These are phyloP conservation scores for Camellia japonica DNA, from an alignment of 148 eudicot species.

Conservation along the genomic window DNA sequence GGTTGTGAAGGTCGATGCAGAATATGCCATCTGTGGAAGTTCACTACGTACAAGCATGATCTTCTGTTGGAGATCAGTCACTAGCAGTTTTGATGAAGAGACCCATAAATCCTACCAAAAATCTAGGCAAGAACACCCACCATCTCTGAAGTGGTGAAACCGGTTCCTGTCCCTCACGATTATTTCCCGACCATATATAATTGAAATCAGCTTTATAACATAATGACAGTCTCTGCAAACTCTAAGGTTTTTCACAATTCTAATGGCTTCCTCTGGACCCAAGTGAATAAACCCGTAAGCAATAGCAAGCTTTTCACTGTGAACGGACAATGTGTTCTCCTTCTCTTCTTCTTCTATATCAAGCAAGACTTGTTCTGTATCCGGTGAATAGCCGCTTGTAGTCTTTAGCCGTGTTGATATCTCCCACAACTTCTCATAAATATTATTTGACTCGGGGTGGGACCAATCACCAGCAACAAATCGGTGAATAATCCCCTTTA, in stretches of 20 bases:
- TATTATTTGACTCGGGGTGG: slow-evolving; percentile 16
- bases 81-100: background rate
- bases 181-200: slow-evolving; percentile 20
- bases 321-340: slow-evolving; percentile 20
- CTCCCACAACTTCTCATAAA: slow-evolving; percentile 21
- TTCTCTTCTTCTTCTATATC: slow-evolving; percentile 27
- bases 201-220: slow-evolving; percentile 21
- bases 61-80: no score
- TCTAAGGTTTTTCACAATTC: slow-evolving; percentile 27
- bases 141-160: slow-evolving; percentile 27
- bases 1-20: no score
- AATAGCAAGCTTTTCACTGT: slow-evolving; percentile 30
- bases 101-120: slow-evolving; percentile 19
- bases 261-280: slow-evolving; percentile 17
- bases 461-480: slow-evolving; percentile 26
- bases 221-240: slow-evolving; percentile 28
- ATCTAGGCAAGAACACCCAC: slow-evolving; percentile 25
- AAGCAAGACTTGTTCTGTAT: slow-evolving; percentile 21
- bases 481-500: slow-evolving; percentile 23
- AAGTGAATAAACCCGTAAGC: slow-evolving; percentile 23
- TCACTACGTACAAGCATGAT: no score
- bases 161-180: slow-evolving; percentile 22
- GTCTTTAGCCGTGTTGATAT: slow-evolving; percentile 17
- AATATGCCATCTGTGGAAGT: no score
- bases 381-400: slow-evolving; percentile 16